Evolutionary conservation across 140 eudicot species (phyloP).

Genomic region (Cichorium intybus): DNA sequence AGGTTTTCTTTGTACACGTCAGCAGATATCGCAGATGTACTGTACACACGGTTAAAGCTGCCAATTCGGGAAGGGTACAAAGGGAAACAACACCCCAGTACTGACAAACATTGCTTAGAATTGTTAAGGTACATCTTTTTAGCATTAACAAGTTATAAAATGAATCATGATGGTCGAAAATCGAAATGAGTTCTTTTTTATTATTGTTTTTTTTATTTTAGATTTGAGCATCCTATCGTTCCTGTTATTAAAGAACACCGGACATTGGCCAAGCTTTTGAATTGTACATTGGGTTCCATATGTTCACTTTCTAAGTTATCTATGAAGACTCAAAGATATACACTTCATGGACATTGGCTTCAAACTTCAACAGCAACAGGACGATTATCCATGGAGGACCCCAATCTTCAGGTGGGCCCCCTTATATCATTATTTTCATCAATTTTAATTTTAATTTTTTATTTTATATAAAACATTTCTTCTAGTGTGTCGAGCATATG

Average conservation of each 20-base stretch:
- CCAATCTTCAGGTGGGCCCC: conserved; percentile 78
- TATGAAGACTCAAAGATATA: conserved; percentile 80
- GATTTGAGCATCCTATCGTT: conserved; percentile 88
- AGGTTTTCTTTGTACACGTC: conserved; percentile 80
- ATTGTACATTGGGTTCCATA: conserved; percentile 85
- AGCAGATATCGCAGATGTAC: conserved; percentile 96
- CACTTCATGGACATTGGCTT: conserved; percentile 98
- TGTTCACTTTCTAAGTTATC: conserved; percentile 88
- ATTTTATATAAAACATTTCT: neutral
- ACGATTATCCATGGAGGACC: conserved; percentile 97
- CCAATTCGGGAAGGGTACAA: conserved; percentile 76
- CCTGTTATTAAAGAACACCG: conserved; percentile 96
- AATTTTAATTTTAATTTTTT: neutral
- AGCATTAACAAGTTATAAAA: neutral
- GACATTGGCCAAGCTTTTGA: conserved; percentile 79
- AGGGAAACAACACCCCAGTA: conserved; percentile 92
- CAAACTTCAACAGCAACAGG: conserved; percentile 99
- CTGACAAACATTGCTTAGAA: conserved; percentile 94
- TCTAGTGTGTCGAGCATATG: conserved; percentile 92
- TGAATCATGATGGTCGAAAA: neutral
- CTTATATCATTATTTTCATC: neutral
- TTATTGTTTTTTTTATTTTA: conserved; percentile 9
- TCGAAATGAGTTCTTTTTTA: conserved; percentile 10
- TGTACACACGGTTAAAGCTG: conserved; percentile 74
- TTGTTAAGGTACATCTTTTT: conserved; percentile 55